Evolutionary conservation across 2,329 filamentous ascomycete genomes (phyloP).

Genomic region (Fusarium sp.): DNA sequence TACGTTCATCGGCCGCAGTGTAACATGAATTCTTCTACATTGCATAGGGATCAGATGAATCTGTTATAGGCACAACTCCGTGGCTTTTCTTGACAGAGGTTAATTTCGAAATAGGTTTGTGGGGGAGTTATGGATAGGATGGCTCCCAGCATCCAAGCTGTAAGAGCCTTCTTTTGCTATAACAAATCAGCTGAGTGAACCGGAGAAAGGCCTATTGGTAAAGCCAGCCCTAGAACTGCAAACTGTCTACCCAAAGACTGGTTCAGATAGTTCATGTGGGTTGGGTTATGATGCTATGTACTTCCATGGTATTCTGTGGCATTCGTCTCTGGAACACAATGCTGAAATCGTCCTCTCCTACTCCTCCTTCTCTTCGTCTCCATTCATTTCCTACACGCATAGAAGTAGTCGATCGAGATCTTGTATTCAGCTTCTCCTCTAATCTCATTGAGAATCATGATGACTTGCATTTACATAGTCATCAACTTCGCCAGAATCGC

Average conservation of each 20-base stretch:
- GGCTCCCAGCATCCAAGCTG: background rate
- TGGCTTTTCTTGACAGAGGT: background rate
- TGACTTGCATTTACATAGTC: background rate
- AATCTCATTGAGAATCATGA: background rate
- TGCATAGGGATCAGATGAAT: background rate
- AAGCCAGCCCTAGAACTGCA: background rate
- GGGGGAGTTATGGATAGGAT: background rate
- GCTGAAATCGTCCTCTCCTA: background rate
- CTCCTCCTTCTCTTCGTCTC: background rate
- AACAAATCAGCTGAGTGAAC: background rate
- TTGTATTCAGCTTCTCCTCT: background rate
- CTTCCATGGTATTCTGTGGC: background rate
- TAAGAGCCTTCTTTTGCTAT: no score
- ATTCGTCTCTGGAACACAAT: background rate
- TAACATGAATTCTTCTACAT: background rate
- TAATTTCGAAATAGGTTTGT: background rate
- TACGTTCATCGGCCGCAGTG: background rate
- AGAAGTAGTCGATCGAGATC: conserved; percentile 9
- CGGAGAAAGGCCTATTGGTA: background rate
- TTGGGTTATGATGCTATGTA: background rate
- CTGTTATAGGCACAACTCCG: background rate
- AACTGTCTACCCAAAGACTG: background rate
- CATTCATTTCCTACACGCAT: background rate
- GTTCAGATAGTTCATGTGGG: background rate
- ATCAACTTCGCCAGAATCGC: background rate